These are phyloP conservation scores for Pyrenophora graminea DNA, from an alignment of 2,329 filamentous ascomycete species.

Conservation along the genomic window DNA sequence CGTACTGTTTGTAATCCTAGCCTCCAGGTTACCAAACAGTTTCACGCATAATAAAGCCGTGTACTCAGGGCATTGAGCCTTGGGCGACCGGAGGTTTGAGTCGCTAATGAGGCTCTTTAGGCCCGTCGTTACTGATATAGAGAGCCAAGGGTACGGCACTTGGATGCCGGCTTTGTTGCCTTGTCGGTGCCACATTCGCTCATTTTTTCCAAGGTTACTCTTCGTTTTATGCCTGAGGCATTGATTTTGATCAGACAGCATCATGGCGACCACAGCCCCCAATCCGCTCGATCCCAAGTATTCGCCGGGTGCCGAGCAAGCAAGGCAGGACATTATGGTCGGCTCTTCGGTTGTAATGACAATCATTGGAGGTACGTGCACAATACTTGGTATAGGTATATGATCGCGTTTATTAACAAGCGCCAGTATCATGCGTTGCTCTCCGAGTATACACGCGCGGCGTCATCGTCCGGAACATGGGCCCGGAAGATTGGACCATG, in stretches of 20 bases:
- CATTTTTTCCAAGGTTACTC: not conserved
- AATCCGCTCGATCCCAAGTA: slow-evolving; percentile 16
- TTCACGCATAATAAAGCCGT: slow-evolving; percentile 18
- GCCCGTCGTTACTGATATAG: slow-evolving; percentile 6
- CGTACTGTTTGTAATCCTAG: slow-evolving; percentile 23
- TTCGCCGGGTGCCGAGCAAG: slow-evolving; percentile 14
- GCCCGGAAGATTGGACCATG: slow-evolving; percentile 39
- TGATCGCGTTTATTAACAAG: slow-evolving; percentile 1
- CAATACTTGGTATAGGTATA: not conserved
- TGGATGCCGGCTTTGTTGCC: not conserved
- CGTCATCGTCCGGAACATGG: slow-evolving; percentile 30
- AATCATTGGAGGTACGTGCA: slow-evolving; percentile 23
- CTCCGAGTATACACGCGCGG: slow-evolving; percentile 29
- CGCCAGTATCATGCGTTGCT: slow-evolving; percentile 29
- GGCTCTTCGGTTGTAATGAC: slow-evolving; percentile 30
- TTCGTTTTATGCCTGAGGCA: not conserved
- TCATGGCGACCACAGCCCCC: slow-evolving; percentile 13
- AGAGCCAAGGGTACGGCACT: not conserved
- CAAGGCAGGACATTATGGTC: slow-evolving; percentile 23
- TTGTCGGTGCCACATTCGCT: not conserved
- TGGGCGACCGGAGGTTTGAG: not conserved
- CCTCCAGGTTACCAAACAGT: slow-evolving; percentile 11
- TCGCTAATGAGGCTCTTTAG: not conserved
- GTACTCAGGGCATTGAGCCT: slow-evolving; percentile 11
- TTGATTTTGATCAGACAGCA: not conserved